phyloP scores from a whole-genome alignment of 1,284 basidiomycete species.

The Rhodotorula sp. region DNA sequence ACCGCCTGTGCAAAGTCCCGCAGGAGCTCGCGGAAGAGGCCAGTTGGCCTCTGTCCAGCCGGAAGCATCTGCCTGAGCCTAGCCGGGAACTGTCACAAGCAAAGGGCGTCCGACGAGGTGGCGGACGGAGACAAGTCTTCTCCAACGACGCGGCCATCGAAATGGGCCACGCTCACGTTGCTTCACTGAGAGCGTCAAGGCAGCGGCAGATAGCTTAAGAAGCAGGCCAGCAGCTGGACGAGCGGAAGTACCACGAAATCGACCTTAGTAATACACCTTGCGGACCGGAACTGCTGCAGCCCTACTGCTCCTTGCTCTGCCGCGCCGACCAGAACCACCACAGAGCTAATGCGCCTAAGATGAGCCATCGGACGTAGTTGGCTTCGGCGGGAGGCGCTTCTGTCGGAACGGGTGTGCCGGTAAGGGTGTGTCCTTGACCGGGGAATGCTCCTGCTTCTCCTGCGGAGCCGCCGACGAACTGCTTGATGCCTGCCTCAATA shows the following conservation, averaged over 20 bases:
- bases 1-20: constrained; percentile 25
- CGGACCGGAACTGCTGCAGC: no score
- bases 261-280: no score
- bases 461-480: background rate
- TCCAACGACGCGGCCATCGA: background rate
- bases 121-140: background rate
- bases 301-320: background rate
- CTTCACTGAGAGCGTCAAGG: background rate
- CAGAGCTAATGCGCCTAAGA: background rate
- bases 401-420: constrained; percentile 23
- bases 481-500: constrained; percentile 31
- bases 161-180: background rate
- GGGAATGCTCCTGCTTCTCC: constrained; percentile 17
- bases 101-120: no score
- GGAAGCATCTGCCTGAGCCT: constrained; percentile 11
- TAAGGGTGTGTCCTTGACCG: constrained; percentile 24
- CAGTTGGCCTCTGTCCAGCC: constrained; percentile 1
- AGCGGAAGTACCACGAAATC: background rate
- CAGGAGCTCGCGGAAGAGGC: constrained; percentile 15
- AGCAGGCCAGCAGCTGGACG: background rate
- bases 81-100: no score
- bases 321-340: constrained; percentile 13
- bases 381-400: constrained; percentile 10
- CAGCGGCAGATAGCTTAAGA: background rate
- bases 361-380: constrained; percentile 8